A percentile compares a stretch with the other conserved stretches of the same genome.
phyloP scores from a whole-genome alignment of 805 yeast genomes.

The Tanozyma kutaoensis region DNA sequence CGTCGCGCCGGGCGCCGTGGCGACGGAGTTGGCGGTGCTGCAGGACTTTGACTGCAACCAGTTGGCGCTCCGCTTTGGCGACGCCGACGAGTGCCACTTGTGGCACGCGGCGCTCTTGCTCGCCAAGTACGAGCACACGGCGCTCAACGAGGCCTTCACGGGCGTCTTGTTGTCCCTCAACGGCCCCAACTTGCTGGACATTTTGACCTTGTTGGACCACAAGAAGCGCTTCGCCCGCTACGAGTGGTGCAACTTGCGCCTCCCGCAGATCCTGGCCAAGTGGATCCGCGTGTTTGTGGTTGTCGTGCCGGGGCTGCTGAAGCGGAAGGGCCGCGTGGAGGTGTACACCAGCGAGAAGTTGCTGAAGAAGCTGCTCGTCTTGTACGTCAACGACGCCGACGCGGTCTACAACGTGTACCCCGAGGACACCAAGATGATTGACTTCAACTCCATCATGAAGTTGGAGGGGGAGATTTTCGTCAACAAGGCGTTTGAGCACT shows the following conservation, averaged over 20 bases:
- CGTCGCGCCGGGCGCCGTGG: constrained; percentile 1
- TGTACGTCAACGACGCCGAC: constrained; percentile 30
- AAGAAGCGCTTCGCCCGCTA: constrained; percentile 33
- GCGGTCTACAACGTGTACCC: constrained; percentile 48
- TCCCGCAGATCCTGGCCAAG: constrained; percentile 42
- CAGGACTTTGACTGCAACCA: constrained; percentile 16
- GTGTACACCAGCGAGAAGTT: constrained; percentile 37
- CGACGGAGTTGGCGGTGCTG: constrained; percentile 10
- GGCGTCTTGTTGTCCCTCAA: constrained; percentile 49
- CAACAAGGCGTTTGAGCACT: constrained; percentile 23
- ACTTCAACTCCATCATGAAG: constrained; percentile 42
- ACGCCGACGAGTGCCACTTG: constrained; percentile 9
- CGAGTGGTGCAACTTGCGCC: constrained; percentile 53
- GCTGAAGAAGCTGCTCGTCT: constrained; percentile 36
- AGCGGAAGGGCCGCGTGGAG: constrained; percentile 38
- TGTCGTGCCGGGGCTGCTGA: constrained; percentile 30
- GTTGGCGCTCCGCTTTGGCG: constrained; percentile 12
- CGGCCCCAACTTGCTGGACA: constrained; percentile 43
- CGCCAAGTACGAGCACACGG: constrained; percentile 42
- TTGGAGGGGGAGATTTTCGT: constrained; percentile 40
- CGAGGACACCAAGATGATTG: constrained; percentile 41
- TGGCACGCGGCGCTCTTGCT: constrained; percentile 40
- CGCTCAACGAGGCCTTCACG: constrained; percentile 49
- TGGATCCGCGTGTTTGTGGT: constrained; percentile 46
- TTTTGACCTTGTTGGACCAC: constrained; percentile 35